Percentiles rank a stretch among this genome's conserved stretches.
Evolutionary conservation across 495 filamentous ascomycete species (phyloP).

Genomic region (Lepraria neglecta): DNA sequence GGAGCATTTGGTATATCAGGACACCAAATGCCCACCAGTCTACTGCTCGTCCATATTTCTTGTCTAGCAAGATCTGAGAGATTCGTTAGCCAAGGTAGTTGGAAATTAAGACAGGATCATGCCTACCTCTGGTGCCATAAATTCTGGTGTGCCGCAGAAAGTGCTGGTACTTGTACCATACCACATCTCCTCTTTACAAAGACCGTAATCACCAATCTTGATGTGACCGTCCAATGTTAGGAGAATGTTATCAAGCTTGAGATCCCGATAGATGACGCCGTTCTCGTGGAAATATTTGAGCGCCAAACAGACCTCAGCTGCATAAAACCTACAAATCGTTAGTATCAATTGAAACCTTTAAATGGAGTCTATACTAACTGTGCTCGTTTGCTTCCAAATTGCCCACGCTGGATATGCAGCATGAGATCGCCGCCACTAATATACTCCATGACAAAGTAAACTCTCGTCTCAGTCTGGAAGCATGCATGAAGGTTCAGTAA

Average conservation of each 20-base stretch:
- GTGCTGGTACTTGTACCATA: constrained; percentile 95
- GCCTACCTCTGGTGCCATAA: constrained; percentile 96
- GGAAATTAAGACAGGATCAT: neutral
- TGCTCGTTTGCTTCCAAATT: constrained; percentile 91
- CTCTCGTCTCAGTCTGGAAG: constrained; percentile 97
- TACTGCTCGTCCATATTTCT: constrained; percentile 97
- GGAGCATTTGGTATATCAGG: constrained; percentile 98
- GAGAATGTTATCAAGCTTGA: constrained; percentile 98
- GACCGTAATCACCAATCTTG: constrained; percentile 96
- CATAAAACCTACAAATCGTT: constrained; percentile 70
- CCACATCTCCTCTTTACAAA: constrained; percentile 99
- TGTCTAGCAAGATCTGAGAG: constrained; percentile 84
- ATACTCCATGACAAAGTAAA: constrained; percentile 99
- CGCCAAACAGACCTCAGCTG: constrained; percentile 92
- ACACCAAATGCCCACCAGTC: constrained; percentile 99
- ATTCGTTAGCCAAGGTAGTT: neutral
- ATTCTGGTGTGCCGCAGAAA: constrained; percentile 98
- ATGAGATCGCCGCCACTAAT: constrained; percentile 98
- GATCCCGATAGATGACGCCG: constrained; percentile 97
- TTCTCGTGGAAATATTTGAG: constrained; percentile 99
- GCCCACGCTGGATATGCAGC: constrained; percentile 95
- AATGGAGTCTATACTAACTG: constrained; percentile 57
- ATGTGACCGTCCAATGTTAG: constrained; percentile 95
- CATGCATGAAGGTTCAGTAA: constrained; percentile 92
- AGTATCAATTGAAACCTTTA: constrained; percentile 1